Conservation (phyloP, 1,284 basidiomycete genomes). For the Sanghuangporus weigelae region DNA sequence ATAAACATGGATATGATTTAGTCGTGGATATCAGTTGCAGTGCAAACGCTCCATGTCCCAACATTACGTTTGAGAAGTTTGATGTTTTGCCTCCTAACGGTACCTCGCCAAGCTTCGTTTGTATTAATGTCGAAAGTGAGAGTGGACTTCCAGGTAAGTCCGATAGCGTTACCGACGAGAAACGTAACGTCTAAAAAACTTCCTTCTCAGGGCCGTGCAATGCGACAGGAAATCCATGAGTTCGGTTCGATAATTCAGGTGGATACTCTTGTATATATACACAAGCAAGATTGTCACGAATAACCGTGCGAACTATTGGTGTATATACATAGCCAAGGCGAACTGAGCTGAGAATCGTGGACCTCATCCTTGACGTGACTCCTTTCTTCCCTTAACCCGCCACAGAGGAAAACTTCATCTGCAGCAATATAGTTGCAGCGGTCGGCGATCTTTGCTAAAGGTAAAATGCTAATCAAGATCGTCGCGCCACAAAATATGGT, state of each 20-base stretch:
- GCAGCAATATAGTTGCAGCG: no score
- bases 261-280: no score
- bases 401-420: no score
- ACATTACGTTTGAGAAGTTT: conserved; percentile 41
- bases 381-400: no score
- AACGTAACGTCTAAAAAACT: not conserved
- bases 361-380: no score
- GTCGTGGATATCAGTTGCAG: conserved; percentile 55
- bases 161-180: not conserved
- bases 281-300: no score
- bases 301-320: no score
- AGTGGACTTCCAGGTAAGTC: conserved; percentile 35
- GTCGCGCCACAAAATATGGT: no score
- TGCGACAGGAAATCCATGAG: conserved; percentile 9
- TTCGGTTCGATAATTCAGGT: not conserved
- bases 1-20: conserved; percentile 21
- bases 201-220: conserved; percentile 14
- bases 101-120: conserved; percentile 35
- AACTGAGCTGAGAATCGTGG: no score
- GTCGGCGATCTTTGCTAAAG: no score
- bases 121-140: conserved; percentile 41
- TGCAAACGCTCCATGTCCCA: conserved; percentile 41
- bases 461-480: no score
- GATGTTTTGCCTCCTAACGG: conserved; percentile 35
- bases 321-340: no score